phyloP scores from a whole-genome alignment of 2,329 filamentous ascomycete genomes.

The Stemphylium vesicarium region DNA sequence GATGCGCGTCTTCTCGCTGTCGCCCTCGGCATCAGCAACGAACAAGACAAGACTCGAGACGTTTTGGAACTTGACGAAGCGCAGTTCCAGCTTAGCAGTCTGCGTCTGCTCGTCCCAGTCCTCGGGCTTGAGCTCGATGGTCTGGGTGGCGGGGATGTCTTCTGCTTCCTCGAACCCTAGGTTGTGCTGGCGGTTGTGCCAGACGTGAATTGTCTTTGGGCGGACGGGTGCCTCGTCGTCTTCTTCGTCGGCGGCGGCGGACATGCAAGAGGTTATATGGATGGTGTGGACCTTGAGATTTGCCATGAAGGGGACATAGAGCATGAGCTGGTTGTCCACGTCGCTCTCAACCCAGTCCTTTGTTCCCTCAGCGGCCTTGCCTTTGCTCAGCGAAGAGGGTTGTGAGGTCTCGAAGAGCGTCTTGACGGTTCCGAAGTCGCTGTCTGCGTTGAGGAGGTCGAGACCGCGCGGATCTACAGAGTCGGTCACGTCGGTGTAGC shows the following conservation, averaged over 20 bases:
- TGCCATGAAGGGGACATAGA: slow-evolving; percentile 88
- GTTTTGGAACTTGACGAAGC: slow-evolving; percentile 98
- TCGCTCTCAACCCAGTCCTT: slow-evolving; percentile 94
- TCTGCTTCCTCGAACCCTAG: slow-evolving; percentile 96
- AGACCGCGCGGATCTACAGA: slow-evolving; percentile 79
- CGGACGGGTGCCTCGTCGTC: slow-evolving; percentile 80
- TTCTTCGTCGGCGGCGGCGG: slow-evolving; percentile 56
- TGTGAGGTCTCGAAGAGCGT: slow-evolving; percentile 73
- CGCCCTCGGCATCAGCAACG: slow-evolving; percentile 80
- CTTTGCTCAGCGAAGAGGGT: slow-evolving; percentile 65
- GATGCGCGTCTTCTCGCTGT: slow-evolving; percentile 83
- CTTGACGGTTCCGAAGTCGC: slow-evolving; percentile 73
- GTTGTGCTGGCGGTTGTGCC: slow-evolving; percentile 86
- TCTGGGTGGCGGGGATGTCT: slow-evolving; percentile 80
- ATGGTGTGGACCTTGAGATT: slow-evolving; percentile 87
- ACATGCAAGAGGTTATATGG: slow-evolving; percentile 83
- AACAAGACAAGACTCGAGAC: slow-evolving; percentile 87
- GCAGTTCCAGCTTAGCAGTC: slow-evolving; percentile 65
- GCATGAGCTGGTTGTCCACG: slow-evolving; percentile 93
- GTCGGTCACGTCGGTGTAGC: slow-evolving; percentile 83
- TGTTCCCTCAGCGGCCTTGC: slow-evolving; percentile 59
- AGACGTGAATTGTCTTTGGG: slow-evolving; percentile 83
- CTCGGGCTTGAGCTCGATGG: slow-evolving; percentile 71
- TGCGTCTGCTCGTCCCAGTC: slow-evolving; percentile 72
- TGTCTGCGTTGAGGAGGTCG: slow-evolving; percentile 87